phyloP scores from a whole-genome alignment of 768 basidiomycete species.

The Candolleomyces efflorescens region DNA sequence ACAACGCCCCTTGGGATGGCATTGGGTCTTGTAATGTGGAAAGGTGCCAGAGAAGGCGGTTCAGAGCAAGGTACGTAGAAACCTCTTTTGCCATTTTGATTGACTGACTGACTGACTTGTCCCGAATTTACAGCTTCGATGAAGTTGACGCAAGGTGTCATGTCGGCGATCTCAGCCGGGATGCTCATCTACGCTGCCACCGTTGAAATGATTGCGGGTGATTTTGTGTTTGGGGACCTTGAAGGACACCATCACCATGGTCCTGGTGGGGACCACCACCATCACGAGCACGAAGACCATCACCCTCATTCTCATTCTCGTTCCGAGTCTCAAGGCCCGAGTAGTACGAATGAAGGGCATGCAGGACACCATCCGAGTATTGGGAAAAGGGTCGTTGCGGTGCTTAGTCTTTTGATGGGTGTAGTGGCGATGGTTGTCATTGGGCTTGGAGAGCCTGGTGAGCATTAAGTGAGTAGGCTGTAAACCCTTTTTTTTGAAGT shows the following conservation, averaged over 20 bases:
- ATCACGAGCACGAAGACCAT: conserved; percentile 18
- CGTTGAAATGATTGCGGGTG: conserved; percentile 84
- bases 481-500: no score
- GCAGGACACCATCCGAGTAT: conserved; percentile 15
- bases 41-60: conserved; percentile 22
- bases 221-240: conserved; percentile 74
- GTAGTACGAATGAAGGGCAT: neutral
- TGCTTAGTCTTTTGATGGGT: conserved; percentile 59
- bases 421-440: conserved; percentile 61
- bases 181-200: conserved; percentile 82
- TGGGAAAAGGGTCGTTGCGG: conserved; percentile 48
- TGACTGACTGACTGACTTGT: neutral
- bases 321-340: no score
- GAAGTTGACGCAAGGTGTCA: conserved; percentile 60
- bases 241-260: conserved; percentile 28
- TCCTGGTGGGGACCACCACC: conserved; percentile 19
- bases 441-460: conserved; percentile 34
- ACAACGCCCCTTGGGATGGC: conserved; percentile 71
- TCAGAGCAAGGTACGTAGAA: conserved; percentile 17
- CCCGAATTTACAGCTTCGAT: conserved; percentile 33
- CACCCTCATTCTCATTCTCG: no score
- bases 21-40: conserved; percentile 49
- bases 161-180: conserved; percentile 80
- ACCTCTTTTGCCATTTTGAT: conserved; percentile 6
- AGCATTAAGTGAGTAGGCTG: neutral